A percentile compares a stretch with the other conserved stretches of the same genome.
phyloP scores from a whole-genome alignment of 805 yeast species.

The Pichia exigua region DNA sequence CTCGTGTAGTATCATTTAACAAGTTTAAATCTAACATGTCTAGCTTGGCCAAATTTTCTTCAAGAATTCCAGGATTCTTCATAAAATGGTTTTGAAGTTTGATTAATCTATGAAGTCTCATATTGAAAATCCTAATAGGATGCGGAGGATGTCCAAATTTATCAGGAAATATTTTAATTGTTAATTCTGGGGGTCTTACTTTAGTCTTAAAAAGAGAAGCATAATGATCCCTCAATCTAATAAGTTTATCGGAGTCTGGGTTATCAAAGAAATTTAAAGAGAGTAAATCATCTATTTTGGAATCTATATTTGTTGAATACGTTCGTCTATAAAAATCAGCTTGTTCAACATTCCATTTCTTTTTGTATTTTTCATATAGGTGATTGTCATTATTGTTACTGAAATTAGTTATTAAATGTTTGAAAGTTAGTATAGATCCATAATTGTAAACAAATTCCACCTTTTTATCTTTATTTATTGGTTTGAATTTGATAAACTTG shows the following conservation, averaged over 20 bases:
- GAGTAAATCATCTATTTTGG: not conserved
- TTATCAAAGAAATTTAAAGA: not conserved
- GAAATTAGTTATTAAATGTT: not conserved
- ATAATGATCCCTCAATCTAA: conserved; percentile 12
- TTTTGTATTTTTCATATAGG: not conserved
- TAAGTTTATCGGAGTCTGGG: not conserved
- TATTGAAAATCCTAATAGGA: conserved; percentile 13
- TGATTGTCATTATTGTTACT: not conserved
- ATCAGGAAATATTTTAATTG: conserved; percentile 13
- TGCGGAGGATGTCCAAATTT: conserved; percentile 19
- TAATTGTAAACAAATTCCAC: not conserved
- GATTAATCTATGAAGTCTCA: conserved; percentile 10
- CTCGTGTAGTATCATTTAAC: conserved; percentile 2
- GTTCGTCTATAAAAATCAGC: not conserved
- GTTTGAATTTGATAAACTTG: not conserved
- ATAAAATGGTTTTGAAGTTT: conserved; percentile 11
- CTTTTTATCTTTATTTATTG: not conserved
- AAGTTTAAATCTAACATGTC: conserved; percentile 6
- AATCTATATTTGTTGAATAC: not conserved
- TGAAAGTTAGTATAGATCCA: not conserved
- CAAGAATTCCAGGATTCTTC: conserved; percentile 14
- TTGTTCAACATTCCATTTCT: not conserved
- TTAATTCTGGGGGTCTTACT: conserved; percentile 11
- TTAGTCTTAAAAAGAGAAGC: conserved; percentile 9
- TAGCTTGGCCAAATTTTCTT: conserved; percentile 14